Evolutionary conservation across 495 filamentous ascomycete species (phyloP).

Genomic region (Sordaria brevicollis): DNA sequence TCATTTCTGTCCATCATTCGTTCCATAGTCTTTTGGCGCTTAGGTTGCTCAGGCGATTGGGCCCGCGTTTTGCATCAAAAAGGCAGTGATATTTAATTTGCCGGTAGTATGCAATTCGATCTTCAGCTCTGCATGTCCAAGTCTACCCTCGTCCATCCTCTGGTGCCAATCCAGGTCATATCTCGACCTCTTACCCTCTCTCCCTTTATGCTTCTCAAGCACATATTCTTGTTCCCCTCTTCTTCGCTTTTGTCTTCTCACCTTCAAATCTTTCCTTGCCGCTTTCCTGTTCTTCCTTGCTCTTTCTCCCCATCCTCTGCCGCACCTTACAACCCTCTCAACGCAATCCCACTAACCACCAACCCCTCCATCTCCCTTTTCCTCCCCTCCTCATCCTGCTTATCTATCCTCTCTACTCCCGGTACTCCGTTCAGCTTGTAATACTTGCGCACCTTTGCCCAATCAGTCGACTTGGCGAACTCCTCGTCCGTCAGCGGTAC

Average conservation of each 20-base stretch:
- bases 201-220: too few relatives aligned
- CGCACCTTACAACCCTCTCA: conserved; percentile 48
- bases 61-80: too few relatives aligned
- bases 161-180: too few relatives aligned
- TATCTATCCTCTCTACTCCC: conserved; percentile 23
- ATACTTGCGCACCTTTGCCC: conserved; percentile 62
- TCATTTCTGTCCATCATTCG: too few relatives aligned
- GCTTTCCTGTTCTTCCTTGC: background rate
- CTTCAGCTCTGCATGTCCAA: too few relatives aligned
- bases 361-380: conserved; percentile 48
- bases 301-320: background rate
- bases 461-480: conserved; percentile 49
- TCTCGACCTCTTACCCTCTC: background rate
- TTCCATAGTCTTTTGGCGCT: too few relatives aligned
- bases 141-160: too few relatives aligned
- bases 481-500: conserved; percentile 54
- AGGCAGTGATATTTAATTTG: too few relatives aligned
- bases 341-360: conserved; percentile 61
- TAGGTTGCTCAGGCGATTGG: too few relatives aligned
- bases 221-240: too few relatives aligned
- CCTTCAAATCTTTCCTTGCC: background rate
- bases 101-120: too few relatives aligned
- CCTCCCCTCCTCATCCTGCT: conserved; percentile 19
- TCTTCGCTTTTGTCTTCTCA: background rate
- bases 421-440: conserved; percentile 63